Evolutionary conservation across 2,329 filamentous ascomycete genomes (phyloP).

Genomic region (Aspergillus novoparasiticus): DNA sequence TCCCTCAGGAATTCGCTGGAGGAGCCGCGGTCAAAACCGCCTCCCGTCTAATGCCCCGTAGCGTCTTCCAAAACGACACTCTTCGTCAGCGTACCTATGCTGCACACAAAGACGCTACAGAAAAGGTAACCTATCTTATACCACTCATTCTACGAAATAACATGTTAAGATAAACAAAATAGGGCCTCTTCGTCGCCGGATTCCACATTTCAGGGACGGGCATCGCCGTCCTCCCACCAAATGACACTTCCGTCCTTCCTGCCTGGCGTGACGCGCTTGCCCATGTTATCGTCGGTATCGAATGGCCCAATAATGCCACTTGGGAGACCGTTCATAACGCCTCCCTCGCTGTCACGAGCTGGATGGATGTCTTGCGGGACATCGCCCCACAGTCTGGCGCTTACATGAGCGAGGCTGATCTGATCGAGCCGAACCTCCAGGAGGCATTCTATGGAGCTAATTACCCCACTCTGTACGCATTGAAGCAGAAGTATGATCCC

Average conservation of each 20-base stretch:
- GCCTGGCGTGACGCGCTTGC: slow-evolving; percentile 47
- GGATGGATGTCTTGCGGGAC: slow-evolving; percentile 23
- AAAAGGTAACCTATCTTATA: slow-evolving; percentile 12
- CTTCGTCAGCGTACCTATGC: slow-evolving; percentile 18
- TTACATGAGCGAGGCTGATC: slow-evolving; percentile 44
- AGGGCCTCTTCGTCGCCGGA: slow-evolving; percentile 26
- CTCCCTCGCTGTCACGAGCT: slow-evolving; percentile 20
- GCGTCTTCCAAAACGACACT: slow-evolving; percentile 19
- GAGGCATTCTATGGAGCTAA: slow-evolving; percentile 43
- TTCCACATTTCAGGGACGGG: slow-evolving; percentile 27
- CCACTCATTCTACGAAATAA: neutral
- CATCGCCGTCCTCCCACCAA: slow-evolving; percentile 19
- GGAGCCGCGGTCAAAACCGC: slow-evolving; percentile 22
- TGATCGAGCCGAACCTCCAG: slow-evolving; percentile 44
- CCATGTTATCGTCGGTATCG: slow-evolving; percentile 36
- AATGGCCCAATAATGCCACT: slow-evolving; percentile 26
- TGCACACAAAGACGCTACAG: slow-evolving; percentile 21
- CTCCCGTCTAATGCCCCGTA: slow-evolving; percentile 25
- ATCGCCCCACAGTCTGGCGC: slow-evolving; percentile 29
- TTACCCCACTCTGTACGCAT: slow-evolving; percentile 27
- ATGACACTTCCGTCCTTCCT: slow-evolving; percentile 29
- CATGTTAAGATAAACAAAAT: neutral
- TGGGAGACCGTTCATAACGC: slow-evolving; percentile 18
- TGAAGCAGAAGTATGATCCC: slow-evolving; percentile 37
- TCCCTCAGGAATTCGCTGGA: slow-evolving; percentile 24